A percentile compares a stretch with the other conserved stretches of the same genome.
These are phyloP conservation scores for Umbilicus rupestris DNA, from an alignment of 164 flowering plant genomes.

Conservation along the genomic window DNA sequence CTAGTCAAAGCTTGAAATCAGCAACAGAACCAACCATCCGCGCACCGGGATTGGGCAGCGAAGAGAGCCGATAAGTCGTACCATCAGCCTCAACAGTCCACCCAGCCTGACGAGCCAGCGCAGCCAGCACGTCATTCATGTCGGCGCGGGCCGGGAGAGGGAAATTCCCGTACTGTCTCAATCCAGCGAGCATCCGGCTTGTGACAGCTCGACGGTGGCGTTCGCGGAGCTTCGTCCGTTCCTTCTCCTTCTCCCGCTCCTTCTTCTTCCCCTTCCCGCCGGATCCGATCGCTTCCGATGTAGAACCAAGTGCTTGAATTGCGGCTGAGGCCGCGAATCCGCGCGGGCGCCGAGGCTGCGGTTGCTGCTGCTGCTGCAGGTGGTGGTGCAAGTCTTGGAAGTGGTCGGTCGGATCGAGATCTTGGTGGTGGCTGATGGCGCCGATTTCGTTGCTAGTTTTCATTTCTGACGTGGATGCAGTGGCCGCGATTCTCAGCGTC, in stretches of 20 bases:
- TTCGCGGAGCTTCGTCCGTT: slow-evolving; percentile 62
- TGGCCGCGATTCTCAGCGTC: too few species aligned
- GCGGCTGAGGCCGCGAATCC: too few species aligned
- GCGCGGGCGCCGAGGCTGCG: too few species aligned
- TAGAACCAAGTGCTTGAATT: too few species aligned
- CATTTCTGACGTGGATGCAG: too few species aligned
- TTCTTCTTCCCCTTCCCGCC: slow-evolving; percentile 28
- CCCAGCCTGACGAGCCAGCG: slow-evolving; percentile 73
- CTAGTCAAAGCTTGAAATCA: not conserved
- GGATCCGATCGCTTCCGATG: not conserved
- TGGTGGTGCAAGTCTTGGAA: too few species aligned
- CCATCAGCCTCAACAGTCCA: slow-evolving; percentile 73
- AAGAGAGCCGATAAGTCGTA: slow-evolving; percentile 48
- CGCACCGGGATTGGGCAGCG: slow-evolving; percentile 12
- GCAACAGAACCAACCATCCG: not conserved
- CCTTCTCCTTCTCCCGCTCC: slow-evolving; percentile 69
- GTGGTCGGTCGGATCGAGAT: too few species aligned
- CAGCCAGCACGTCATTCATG: slow-evolving; percentile 73
- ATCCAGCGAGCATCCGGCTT: slow-evolving; percentile 61
- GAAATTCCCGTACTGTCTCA: slow-evolving; percentile 66
- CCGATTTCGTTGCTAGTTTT: too few species aligned
- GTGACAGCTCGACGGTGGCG: slow-evolving; percentile 70
- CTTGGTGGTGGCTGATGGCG: too few species aligned
- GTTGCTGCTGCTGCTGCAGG: too few species aligned
- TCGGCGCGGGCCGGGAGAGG: slow-evolving; percentile 71